Conservation (phyloP, 2,329 filamentous ascomycete genomes). For the Colletotrichum somersetense region DNA sequence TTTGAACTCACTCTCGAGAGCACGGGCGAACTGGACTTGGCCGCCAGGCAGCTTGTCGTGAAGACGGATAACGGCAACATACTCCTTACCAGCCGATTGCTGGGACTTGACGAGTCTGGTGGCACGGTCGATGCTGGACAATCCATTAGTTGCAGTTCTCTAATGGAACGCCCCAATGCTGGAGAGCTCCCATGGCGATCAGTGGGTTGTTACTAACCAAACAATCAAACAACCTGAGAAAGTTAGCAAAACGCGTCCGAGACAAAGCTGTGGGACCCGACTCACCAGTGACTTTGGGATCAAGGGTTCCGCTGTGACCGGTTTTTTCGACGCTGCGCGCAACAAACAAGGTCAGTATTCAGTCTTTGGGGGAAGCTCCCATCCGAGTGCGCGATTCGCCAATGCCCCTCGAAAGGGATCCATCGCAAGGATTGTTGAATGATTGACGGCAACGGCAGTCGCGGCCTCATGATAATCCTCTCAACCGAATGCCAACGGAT, state of each 20-base stretch:
- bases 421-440: background rate
- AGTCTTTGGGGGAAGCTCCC: background rate
- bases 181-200: background rate
- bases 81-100: slow-evolving; percentile 99
- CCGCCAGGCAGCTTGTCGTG: slow-evolving; percentile 96
- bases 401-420: slow-evolving; percentile 22
- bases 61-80: slow-evolving; percentile 93
- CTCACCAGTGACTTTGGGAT: slow-evolving; percentile 92
- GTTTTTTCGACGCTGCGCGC: slow-evolving; percentile 86
- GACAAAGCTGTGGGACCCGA: slow-evolving; percentile 79
- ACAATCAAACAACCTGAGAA: slow-evolving; percentile 42
- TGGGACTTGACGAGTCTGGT: slow-evolving; percentile 98
- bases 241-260: slow-evolving; percentile 60
- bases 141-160: slow-evolving; percentile 2
- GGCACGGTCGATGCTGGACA: slow-evolving; percentile 81
- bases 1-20: slow-evolving; percentile 75
- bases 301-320: slow-evolving; percentile 96
- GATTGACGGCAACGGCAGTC: slow-evolving; percentile 23
- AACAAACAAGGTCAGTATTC: background rate
- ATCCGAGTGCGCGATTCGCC: background rate
- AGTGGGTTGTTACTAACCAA: slow-evolving; percentile 32
- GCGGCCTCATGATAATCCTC: background rate
- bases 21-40: slow-evolving; percentile 91
- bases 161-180: slow-evolving; percentile 6
- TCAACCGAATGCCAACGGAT: slow-evolving; percentile 6